Percentiles rank a stretch among this genome's conserved stretches.
phyloP scores from a whole-genome alignment of 225 moss, liverwort and hornwort genomes.

The Bryoerythrophyllum caledonicum region DNA sequence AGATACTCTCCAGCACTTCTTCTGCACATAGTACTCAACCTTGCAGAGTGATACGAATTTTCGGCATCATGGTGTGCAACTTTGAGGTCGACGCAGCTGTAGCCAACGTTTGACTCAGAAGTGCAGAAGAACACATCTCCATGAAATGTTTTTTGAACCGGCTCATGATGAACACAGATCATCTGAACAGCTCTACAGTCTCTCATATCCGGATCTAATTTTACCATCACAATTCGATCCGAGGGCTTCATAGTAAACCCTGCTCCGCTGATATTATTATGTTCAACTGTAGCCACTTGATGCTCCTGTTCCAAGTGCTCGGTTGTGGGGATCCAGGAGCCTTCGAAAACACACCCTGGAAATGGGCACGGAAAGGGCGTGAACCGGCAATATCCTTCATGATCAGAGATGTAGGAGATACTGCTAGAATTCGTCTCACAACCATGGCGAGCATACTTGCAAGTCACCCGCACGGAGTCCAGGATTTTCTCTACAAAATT shows the following conservation, averaged over 20 bases:
- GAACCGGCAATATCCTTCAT: background rate
- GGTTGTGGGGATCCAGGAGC: background rate
- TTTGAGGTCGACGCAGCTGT: background rate
- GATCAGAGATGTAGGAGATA: too few relatives aligned
- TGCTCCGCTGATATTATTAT: background rate
- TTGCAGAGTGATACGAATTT: background rate
- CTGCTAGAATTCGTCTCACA: background rate
- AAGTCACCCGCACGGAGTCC: background rate
- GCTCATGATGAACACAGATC: background rate
- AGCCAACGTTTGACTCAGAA: accelerated
- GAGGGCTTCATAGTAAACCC: background rate
- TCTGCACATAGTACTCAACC: background rate
- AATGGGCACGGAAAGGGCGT: too few relatives aligned
- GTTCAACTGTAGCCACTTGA: background rate
- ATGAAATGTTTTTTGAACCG: background rate
- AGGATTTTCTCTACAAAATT: background rate
- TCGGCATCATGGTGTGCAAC: background rate
- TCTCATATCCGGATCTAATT: background rate
- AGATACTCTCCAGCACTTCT: background rate
- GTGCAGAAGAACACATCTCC: background rate
- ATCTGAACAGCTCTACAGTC: background rate
- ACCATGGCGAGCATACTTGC: background rate
- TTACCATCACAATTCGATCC: background rate
- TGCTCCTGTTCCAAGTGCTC: background rate
- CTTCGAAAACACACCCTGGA: background rate